A percentile compares a stretch with the other conserved stretches of the same genome.
Evolutionary conservation across 2,329 filamentous ascomycete species (phyloP).

Genomic region (Aquanectria penicillioides): DNA sequence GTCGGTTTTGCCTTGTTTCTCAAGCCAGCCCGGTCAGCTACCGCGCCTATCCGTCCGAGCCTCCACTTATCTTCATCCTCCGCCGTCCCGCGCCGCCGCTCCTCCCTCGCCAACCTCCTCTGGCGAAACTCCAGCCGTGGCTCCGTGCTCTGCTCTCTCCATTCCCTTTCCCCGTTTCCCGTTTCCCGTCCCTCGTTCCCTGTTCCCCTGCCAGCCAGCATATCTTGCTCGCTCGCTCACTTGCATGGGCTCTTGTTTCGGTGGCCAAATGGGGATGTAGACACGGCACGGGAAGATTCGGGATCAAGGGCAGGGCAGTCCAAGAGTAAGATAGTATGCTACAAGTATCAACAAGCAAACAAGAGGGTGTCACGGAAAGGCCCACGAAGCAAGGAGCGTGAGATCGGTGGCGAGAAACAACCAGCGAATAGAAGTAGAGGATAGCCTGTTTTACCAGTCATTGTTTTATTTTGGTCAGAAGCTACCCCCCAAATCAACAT

Average conservation of each 20-base stretch:
- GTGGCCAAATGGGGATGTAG: background rate
- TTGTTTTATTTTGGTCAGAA: too few species aligned
- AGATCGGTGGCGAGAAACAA: background rate
- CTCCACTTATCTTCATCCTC: too few species aligned
- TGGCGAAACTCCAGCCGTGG: constrained; percentile 4
- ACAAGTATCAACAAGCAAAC: background rate
- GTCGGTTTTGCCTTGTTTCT: constrained; percentile 4
- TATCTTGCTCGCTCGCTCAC: background rate
- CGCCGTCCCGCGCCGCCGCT: too few species aligned
- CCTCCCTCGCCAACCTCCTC: constrained; percentile 4
- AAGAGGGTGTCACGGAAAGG: background rate
- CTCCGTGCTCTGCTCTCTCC: background rate
- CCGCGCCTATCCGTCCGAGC: background rate
- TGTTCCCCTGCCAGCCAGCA: background rate
- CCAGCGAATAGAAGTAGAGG: too few species aligned
- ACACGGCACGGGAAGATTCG: constrained; percentile 13
- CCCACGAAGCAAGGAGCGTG: background rate
- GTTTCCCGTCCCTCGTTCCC: background rate
- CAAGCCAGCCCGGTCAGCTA: background rate
- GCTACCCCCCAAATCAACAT: too few species aligned
- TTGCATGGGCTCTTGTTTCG: background rate
- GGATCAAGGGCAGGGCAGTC: constrained; percentile 1
- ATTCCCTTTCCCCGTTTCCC: too few species aligned
- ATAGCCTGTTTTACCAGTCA: too few species aligned
- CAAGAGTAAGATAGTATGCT: background rate